A percentile compares a stretch with the other conserved stretches of the same genome.
phyloP scores from a whole-genome alignment of 345 rosid genomes.

The Syzygium jambos region DNA sequence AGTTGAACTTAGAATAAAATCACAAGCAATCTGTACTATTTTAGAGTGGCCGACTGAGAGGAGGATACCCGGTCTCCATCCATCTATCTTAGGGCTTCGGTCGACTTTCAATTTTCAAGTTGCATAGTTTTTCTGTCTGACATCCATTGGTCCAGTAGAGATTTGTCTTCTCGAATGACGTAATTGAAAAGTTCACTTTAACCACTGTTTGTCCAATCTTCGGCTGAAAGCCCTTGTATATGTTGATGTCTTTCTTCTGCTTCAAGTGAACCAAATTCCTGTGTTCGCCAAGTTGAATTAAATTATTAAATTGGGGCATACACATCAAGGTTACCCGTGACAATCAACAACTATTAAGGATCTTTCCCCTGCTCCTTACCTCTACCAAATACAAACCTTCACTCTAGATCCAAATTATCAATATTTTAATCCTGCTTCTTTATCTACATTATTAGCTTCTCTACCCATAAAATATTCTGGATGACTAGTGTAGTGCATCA shows the following conservation, averaged over 20 bases:
- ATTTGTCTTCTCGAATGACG: background rate
- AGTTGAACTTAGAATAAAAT: background rate
- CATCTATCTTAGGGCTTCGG: no score
- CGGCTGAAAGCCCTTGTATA: background rate
- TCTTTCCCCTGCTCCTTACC: background rate
- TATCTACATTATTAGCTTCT: background rate
- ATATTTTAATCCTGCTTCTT: background rate
- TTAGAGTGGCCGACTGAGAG: background rate
- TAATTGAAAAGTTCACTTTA: background rate
- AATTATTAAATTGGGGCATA: background rate
- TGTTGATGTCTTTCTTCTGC: background rate
- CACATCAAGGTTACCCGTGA: no score
- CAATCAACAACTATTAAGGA: background rate
- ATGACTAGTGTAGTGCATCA: background rate
- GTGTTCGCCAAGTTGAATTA: background rate
- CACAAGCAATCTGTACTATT: background rate
- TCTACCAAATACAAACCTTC: background rate
- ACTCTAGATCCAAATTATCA: background rate
- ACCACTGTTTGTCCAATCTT: background rate
- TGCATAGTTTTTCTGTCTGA: background rate
- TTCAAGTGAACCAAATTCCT: background rate
- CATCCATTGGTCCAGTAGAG: background rate
- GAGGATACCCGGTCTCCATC: background rate
- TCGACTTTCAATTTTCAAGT: background rate
- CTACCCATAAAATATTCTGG: background rate